Conservation (phyloP, 345 rosid species). For the Bruguiera sexangula region DNA sequence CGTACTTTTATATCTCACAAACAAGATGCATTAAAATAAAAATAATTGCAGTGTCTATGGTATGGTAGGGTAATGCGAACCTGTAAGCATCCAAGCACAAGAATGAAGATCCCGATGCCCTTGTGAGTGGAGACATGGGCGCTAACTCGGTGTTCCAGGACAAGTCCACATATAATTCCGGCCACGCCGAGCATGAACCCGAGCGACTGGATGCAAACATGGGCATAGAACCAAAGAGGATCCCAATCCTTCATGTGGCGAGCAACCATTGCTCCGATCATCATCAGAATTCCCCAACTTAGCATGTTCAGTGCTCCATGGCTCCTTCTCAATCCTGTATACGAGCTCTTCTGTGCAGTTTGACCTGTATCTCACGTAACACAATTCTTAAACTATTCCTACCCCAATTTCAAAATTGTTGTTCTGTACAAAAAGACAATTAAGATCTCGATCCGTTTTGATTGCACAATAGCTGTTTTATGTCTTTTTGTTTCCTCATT, state of each 20-base stretch:
- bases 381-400: not conserved
- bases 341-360: slow-evolving; percentile 19
- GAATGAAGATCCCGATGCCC: slow-evolving; percentile 61
- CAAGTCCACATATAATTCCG: slow-evolving; percentile 61
- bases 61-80: slow-evolving; percentile 10
- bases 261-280: slow-evolving; percentile 62
- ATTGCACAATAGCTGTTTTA: too few relatives aligned
- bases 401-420: not conserved
- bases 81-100: slow-evolving; percentile 81
- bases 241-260: slow-evolving; percentile 60
- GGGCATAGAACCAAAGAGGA: slow-evolving; percentile 71
- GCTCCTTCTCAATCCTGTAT: slow-evolving; percentile 45
- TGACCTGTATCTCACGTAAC: slow-evolving; percentile 30
- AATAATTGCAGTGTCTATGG: not conserved
- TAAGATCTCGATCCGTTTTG: too few relatives aligned
- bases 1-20: too few relatives aligned
- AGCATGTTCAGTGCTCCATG: slow-evolving; percentile 74
- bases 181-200: slow-evolving; percentile 53
- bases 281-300: slow-evolving; percentile 70
- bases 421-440: not conserved
- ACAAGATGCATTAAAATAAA: too few relatives aligned
- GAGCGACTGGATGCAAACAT: slow-evolving; percentile 41
- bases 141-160: slow-evolving; percentile 41
- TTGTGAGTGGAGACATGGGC: slow-evolving; percentile 54
- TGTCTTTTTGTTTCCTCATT: too few relatives aligned